Percentiles rank a stretch among this genome's conserved stretches.
Evolutionary conservation across 805 yeast species (phyloP).

Genomic region (Debaryomyces maramus): DNA sequence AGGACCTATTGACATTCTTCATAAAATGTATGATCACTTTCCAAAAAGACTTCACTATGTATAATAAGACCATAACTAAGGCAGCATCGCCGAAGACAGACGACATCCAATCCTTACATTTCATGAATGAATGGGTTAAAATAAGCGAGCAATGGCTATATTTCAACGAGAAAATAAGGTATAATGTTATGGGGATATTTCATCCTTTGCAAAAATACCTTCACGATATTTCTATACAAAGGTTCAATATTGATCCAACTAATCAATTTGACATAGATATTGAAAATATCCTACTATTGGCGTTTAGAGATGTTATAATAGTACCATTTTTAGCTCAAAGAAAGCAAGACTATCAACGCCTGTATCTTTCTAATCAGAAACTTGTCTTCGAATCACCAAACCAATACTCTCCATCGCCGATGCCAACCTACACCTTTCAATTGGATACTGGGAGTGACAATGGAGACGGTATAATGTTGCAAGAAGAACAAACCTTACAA

Average conservation of each 20-base stretch:
- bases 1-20: slow-evolving; percentile 27
- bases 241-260: slow-evolving; percentile 3
- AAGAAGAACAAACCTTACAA: slow-evolving; percentile 11
- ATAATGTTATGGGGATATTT: slow-evolving; percentile 22
- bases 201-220: slow-evolving; percentile 24
- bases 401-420: background rate
- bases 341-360: slow-evolving; percentile 4
- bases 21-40: slow-evolving; percentile 22
- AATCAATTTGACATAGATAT: slow-evolving; percentile 20
- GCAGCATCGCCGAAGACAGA: background rate
- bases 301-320: slow-evolving; percentile 29
- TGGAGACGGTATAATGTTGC: background rate
- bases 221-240: slow-evolving; percentile 13
- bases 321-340: slow-evolving; percentile 25
- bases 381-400: background rate
- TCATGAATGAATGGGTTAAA: slow-evolving; percentile 19
- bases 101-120: slow-evolving; percentile 1
- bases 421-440: background rate
- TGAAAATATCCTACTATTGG: slow-evolving; percentile 24
- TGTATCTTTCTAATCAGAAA: background rate
- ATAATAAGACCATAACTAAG: background rate
- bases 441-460: background rate
- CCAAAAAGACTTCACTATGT: slow-evolving; percentile 18
- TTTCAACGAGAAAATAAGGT: slow-evolving; percentile 28
- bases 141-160: slow-evolving; percentile 27